Evolutionary conservation across 2,329 filamentous ascomycete genomes (phyloP), one percentile per base, ranked within the genome.

Genomic region (Xylaria sp.): DNA sequence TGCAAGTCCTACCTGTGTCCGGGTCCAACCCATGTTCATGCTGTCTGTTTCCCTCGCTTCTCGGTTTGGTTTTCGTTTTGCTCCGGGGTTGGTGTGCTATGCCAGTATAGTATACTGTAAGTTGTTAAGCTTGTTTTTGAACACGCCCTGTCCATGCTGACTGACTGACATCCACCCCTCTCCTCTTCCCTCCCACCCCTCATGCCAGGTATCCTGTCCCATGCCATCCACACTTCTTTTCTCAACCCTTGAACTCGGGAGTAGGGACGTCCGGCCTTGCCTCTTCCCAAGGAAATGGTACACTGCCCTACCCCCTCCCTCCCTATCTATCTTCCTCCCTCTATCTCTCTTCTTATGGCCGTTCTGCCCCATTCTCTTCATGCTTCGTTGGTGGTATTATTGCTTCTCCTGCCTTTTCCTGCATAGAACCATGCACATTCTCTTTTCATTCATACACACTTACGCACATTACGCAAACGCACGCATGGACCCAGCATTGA

Each of bases 261-360:
- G 29, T 40, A 53, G 47, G 29, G 51, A 35, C 50, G 50, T 25
- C 27, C 50, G 40, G 27, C 61, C 9, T 25, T 18, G 13, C 9
- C 12, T 50, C 8, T 50, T 64, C 53, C 61, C 61, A 51, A 48
- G 53, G 61, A 42, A 6, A 50, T 21, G 61, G 61, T 63, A 63
- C 44, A 29, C 29, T 50, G 29, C 32, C 53, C 61, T 64, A 53
- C 61, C n/a, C 23, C 27, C 42, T 10, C 16, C 48, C 29, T 40
- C n/a, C 37, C 60, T n/a, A n/a, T n/a, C n/a, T n/a, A n/a, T 21
- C 3, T 47, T 6, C 18, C 25, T 42, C 5, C 29, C 13, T 29
- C 37, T 6, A 2, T 21, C 29, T n/a, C 6, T 61, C 13, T 21
- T 13, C 18, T 48, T 48, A n/a, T 37, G 21, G 18, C 44, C 35